These are phyloP conservation scores for Rhizophagus clarus DNA, from an alignment of 192 early-diverging fungal species.

Conservation along the genomic window DNA sequence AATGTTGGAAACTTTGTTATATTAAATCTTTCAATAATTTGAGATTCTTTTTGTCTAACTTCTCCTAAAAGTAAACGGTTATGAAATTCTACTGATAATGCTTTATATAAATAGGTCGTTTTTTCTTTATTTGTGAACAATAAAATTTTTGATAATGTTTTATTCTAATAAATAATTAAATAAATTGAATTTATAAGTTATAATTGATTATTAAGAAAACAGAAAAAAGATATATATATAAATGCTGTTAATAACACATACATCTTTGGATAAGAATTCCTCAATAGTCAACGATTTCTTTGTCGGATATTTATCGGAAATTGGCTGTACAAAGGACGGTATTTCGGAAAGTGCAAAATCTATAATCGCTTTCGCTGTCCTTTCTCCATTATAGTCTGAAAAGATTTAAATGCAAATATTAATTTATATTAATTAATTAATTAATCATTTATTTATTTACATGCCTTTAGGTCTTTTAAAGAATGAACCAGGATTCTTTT, in stretches of 20 bases:
- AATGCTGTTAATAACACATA: conserved; percentile 30
- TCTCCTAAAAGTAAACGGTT: conserved; percentile 74
- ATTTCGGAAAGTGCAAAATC: conserved; percentile 67
- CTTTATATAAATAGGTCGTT: conserved; percentile 84
- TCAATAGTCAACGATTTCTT: conserved; percentile 57
- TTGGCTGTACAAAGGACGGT: conserved; percentile 58
- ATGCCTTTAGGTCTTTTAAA: conserved; percentile 41
- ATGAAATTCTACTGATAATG: conserved; percentile 76
- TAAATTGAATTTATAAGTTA: background rate
- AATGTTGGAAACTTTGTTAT: conserved; percentile 69
- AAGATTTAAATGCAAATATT: conserved; percentile 32
- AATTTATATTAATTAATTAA: background rate
- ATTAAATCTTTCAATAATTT: conserved; percentile 56
- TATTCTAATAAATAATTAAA: conserved; percentile 39
- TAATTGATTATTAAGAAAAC: background rate
- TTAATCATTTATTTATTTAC: background rate
- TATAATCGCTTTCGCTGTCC: conserved; percentile 75
- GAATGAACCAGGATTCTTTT: conserved; percentile 45
- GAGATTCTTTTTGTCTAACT: conserved; percentile 55
- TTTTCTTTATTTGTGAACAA: conserved; percentile 78
- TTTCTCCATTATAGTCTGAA: conserved; percentile 71
- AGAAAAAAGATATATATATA: too few relatives aligned
- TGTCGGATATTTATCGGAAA: conserved; percentile 52
- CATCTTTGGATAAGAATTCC: conserved; percentile 59
- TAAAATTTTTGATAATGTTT: conserved; percentile 66